Conservation (phyloP, 2,329 filamentous ascomycete species). For the Aspergillus fijiensis region DNA sequence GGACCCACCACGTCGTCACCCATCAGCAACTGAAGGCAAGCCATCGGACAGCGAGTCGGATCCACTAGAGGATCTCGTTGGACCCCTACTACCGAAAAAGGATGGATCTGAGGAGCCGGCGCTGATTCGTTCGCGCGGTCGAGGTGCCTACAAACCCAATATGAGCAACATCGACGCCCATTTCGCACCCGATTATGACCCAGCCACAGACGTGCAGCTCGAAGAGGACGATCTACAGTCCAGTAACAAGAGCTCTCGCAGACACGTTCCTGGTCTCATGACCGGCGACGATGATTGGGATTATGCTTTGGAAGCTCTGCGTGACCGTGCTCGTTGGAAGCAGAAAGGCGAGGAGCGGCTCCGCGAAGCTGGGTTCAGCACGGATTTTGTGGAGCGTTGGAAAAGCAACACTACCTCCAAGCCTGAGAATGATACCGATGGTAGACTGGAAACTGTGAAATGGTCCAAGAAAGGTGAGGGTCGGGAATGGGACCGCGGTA, state of each 20-base stretch:
- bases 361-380: constrained; percentile 73
- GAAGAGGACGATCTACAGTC: constrained; percentile 55
- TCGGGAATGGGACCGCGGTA: constrained; percentile 67
- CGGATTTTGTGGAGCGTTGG: constrained; percentile 71
- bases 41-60: constrained; percentile 56
- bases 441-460: constrained; percentile 66
- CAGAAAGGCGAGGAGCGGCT: constrained; percentile 73
- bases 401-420: constrained; percentile 61
- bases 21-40: constrained; percentile 1
- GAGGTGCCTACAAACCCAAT: constrained; percentile 61
- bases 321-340: constrained; percentile 77
- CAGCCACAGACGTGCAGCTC: constrained; percentile 44
- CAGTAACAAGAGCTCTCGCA: constrained; percentile 53
- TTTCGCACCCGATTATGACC: constrained; percentile 68
- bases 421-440: constrained; percentile 45
- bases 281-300: constrained; percentile 70
- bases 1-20: background rate
- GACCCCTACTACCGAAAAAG: constrained; percentile 60
- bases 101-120: constrained; percentile 40
- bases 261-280: constrained; percentile 44
- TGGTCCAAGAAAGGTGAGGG: constrained; percentile 71
- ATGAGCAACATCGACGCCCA: constrained; percentile 73
- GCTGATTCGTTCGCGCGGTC: constrained; percentile 61
- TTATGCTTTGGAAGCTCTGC: constrained; percentile 71
- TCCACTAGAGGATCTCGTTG: constrained; percentile 72